Evolutionary conservation across 169 alveolate genomes (phyloP).

Genomic region (Eimeria maxima): DNA sequence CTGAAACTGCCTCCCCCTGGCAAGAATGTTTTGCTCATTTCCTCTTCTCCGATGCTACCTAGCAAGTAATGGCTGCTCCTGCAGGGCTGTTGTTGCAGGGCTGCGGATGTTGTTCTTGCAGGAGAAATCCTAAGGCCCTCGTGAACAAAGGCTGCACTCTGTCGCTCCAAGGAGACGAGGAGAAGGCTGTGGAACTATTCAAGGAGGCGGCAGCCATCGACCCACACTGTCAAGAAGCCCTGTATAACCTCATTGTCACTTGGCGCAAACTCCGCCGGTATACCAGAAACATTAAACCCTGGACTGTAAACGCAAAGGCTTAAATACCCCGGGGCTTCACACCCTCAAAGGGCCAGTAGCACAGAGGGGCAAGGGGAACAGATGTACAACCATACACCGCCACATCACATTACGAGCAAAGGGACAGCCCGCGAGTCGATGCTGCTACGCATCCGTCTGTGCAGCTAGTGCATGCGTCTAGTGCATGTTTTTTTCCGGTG

Average conservation of each 20-base stretch:
- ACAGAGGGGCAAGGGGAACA: neutral
- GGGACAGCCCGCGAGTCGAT: neutral
- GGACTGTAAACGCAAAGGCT: neutral
- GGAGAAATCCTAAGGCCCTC: conserved; percentile 88
- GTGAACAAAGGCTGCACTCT: conserved; percentile 96
- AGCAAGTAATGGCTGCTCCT: neutral
- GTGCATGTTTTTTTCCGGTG: neutral
- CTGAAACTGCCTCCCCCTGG: neutral
- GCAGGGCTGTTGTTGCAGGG: no score
- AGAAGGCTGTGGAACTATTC: conserved; percentile 51
- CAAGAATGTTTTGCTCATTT: neutral
- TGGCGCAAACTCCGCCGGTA: conserved; percentile 55
- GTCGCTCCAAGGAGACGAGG: conserved; percentile 86
- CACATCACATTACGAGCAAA: no score
- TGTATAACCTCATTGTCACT: conserved; percentile 90
- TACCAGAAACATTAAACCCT: neutral
- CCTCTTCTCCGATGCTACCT: neutral
- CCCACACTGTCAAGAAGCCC: conserved; percentile 96
- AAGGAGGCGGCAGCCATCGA: conserved; percentile 94
- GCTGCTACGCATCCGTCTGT: neutral
- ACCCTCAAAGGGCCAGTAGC: no score
- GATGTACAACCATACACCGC: neutral
- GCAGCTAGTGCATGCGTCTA: neutral
- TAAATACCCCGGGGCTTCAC: no score
- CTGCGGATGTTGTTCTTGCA: neutral